Evolutionary conservation across 306 rosid species (phyloP).

Genomic region (Prunus mira): DNA sequence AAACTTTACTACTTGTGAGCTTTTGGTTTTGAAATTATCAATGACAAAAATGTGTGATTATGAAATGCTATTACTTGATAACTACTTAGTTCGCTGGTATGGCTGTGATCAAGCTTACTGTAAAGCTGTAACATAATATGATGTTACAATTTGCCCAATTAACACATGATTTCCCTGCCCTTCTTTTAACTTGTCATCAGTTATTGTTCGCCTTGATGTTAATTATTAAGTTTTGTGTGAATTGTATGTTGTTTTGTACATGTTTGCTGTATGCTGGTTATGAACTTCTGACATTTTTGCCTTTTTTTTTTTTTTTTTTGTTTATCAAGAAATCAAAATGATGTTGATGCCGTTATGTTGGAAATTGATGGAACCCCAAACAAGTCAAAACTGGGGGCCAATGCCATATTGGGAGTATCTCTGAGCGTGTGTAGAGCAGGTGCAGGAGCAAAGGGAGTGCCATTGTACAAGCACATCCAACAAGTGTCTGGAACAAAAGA

Average conservation of each 20-base stretch:
- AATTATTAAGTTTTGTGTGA: neutral
- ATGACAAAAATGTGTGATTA: too few relatives aligned
- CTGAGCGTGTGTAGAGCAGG: conserved; percentile 95
- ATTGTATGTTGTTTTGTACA: neutral
- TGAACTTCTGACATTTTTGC: conserved; percentile 21
- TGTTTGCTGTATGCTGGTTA: conserved; percentile 17
- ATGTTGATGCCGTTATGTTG: conserved; percentile 86
- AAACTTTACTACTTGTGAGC: neutral
- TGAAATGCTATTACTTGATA: too few relatives aligned
- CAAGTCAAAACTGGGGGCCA: conserved; percentile 94
- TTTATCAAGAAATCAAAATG: conserved; percentile 70
- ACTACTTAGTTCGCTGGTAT: too few relatives aligned
- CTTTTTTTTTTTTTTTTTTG: neutral
- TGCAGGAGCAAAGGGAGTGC: conserved; percentile 90
- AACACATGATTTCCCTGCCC: neutral
- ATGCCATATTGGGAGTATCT: conserved; percentile 96
- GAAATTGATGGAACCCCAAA: conserved; percentile 95
- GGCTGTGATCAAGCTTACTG: too few relatives aligned
- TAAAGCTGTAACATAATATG: too few relatives aligned
- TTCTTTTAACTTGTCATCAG: neutral
- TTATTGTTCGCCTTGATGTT: conserved; percentile 9
- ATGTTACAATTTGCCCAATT: neutral
- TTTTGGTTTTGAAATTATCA: neutral
- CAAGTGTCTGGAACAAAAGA: conserved; percentile 83
- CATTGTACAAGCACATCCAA: conserved; percentile 87